phyloP scores from a whole-genome alignment of 2,329 filamentous ascomycete genomes.

The Eutypa lata region DNA sequence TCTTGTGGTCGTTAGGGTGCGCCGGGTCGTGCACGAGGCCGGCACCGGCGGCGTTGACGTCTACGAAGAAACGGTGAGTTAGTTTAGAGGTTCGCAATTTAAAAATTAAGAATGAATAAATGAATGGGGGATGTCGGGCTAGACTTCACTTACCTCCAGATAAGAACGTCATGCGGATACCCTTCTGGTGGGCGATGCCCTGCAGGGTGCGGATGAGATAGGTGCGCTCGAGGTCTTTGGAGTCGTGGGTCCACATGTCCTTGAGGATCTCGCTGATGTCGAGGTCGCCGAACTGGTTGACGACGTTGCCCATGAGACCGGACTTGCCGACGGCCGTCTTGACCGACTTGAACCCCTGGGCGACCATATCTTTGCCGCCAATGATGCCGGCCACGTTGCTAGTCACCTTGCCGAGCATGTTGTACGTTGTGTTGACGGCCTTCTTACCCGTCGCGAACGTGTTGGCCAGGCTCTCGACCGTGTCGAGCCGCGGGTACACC shows the following conservation, averaged over 20 bases:
- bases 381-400: constrained; percentile 94
- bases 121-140: not conserved
- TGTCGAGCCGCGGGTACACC: constrained; percentile 86
- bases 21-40: constrained; percentile 92
- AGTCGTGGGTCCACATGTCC: constrained; percentile 98
- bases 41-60: constrained; percentile 87
- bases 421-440: constrained; percentile 93
- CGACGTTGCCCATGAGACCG: constrained; percentile 90
- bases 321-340: constrained; percentile 96
- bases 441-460: constrained; percentile 95
- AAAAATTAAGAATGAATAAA: no score
- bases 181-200: constrained; percentile 92
- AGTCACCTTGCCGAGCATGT: constrained; percentile 90
- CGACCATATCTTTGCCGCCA: constrained; percentile 88
- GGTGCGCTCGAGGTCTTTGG: constrained; percentile 93
- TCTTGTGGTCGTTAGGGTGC: constrained; percentile 92
- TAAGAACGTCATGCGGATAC: constrained; percentile 93
- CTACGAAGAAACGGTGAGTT: constrained; percentile 41
- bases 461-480: constrained; percentile 85
- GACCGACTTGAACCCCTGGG: constrained; percentile 87
- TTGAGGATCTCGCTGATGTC: constrained; percentile 91
- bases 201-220: constrained; percentile 95
- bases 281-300: constrained; percentile 95
- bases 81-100: no score
- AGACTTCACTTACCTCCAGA: constrained; percentile 64